Base-by-base conservation (phyloP, 768 basidiomycete genomes). In the Amanita muscaria region DNA sequence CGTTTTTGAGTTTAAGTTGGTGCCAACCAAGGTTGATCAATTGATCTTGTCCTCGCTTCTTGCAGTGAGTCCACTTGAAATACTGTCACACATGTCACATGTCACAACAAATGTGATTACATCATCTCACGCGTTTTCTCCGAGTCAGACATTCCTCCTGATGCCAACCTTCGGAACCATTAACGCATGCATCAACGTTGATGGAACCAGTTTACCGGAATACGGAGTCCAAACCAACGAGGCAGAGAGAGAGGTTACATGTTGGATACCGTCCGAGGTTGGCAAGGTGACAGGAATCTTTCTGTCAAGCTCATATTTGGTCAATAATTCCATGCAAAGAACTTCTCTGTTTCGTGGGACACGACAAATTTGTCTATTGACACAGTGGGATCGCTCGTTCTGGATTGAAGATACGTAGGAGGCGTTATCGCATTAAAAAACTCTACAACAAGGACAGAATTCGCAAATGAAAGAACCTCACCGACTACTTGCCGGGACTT, bases 181-280 rank as follows among this genome's bases (percentile, higher is more conserved):
- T 15, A 5, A 33, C 0, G 46, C 46, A 2, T 9, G 15, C 1
- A 41, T 47, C 31, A 42, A 16, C 30, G 29, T 47, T 7, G 46
- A 47, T 23, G 30, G 22, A 4, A 25, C 6, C 4, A 39, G 12
- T 3, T 21, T 48, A 23, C 42, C 35, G 12, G 42, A 50, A 15
- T 46, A 42, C 22, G 43, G 24, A 4, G 14, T 43, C 22, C 33
- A 48, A 25, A 12, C 29, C 14, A 32, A 49, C 16, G 40, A 48
- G n/a, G 16, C 29, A n/a, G 40, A 37, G 31, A 52, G 43, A 22
- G 32, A 42, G 21, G 44, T 48, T 14, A 48, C 35, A 1, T 50
- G 49, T 25, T 53, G 52, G 52, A 53, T 53, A 37, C 40, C 52
- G 1, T 50, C 52, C 7, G 46, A 53, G 33, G 30, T 30, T 2